Conservation (phyloP, 1,284 basidiomycete species). For the Flammula alnicola region DNA sequence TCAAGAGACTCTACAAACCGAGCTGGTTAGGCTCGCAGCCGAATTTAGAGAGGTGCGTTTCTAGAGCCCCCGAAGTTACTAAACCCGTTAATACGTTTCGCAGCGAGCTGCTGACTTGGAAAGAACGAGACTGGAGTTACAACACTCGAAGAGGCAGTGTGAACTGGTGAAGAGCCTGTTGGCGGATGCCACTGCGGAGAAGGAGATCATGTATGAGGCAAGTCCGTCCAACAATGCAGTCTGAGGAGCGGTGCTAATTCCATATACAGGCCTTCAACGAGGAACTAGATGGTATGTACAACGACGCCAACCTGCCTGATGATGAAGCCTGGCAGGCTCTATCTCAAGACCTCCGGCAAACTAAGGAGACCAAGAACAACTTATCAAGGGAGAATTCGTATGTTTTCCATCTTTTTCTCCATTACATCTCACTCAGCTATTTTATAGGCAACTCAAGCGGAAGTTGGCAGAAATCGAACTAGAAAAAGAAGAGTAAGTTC, state of each 20-base stretch:
- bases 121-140: slow-evolving; percentile 64
- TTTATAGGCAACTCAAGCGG: slow-evolving; percentile 66
- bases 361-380: slow-evolving; percentile 78
- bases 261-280: slow-evolving; percentile 82
- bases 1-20: slow-evolving; percentile 56
- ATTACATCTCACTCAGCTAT: slow-evolving; percentile 4
- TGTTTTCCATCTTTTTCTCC: slow-evolving; percentile 32
- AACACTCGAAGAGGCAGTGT: slow-evolving; percentile 71
- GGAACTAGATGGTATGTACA: slow-evolving; percentile 88
- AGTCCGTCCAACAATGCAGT: slow-evolving; percentile 26
- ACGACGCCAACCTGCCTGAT: slow-evolving; percentile 76
- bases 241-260: slow-evolving; percentile 6
- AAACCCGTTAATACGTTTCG: slow-evolving; percentile 7
- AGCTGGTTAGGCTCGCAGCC: slow-evolving; percentile 51
- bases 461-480: slow-evolving; percentile 73
- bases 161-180: slow-evolving; percentile 79
- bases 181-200: slow-evolving; percentile 78
- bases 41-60: slow-evolving; percentile 61
- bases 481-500: slow-evolving; percentile 77
- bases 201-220: slow-evolving; percentile 91
- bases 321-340: slow-evolving; percentile 80
- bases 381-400: slow-evolving; percentile 80
- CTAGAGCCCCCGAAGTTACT: background rate
- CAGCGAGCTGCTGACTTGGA: slow-evolving; percentile 66
- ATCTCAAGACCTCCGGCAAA: slow-evolving; percentile 69